Conservation (phyloP, 2,329 filamentous ascomycete species). For the Stachybotrys elegans region DNA sequence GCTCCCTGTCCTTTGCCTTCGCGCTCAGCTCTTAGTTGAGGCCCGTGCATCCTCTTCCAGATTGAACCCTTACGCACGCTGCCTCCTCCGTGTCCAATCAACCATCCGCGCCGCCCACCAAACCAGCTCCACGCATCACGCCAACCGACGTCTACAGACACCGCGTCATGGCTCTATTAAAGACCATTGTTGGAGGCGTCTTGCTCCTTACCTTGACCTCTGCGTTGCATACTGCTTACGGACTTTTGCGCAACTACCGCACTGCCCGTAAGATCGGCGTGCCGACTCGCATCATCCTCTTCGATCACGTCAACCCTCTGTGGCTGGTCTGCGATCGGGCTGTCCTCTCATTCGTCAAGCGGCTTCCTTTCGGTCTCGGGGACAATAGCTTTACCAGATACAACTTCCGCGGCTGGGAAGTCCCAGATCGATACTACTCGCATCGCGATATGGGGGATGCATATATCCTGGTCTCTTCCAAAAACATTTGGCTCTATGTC, state of each 20-base stretch:
- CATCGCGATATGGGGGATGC: conserved; percentile 20
- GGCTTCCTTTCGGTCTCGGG: not conserved
- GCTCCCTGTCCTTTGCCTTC: not conserved
- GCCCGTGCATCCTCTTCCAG: not conserved
- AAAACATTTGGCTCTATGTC: conserved; percentile 7
- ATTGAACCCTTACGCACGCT: not conserved
- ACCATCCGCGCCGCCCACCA: not conserved
- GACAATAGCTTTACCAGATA: conserved; percentile 24
- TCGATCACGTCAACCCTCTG: conserved; percentile 23
- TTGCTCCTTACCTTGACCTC: not conserved
- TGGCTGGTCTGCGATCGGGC: conserved; percentile 22
- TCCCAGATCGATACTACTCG: conserved; percentile 15
- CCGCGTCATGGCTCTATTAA: not conserved
- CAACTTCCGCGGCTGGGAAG: conserved; percentile 24
- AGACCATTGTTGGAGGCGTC: not conserved
- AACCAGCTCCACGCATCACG: not conserved
- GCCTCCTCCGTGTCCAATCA: not conserved
- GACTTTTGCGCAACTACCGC: not conserved
- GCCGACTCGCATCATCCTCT: conserved; percentile 24
- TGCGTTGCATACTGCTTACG: not conserved
- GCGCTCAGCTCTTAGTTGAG: not conserved
- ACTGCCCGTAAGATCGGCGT: conserved; percentile 21
- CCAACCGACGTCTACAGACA: not conserved
- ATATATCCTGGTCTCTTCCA: conserved; percentile 8
- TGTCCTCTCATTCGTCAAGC: conserved; percentile 7